Conservation (phyloP, 768 basidiomycete genomes). For the Leccinum imitatum region DNA sequence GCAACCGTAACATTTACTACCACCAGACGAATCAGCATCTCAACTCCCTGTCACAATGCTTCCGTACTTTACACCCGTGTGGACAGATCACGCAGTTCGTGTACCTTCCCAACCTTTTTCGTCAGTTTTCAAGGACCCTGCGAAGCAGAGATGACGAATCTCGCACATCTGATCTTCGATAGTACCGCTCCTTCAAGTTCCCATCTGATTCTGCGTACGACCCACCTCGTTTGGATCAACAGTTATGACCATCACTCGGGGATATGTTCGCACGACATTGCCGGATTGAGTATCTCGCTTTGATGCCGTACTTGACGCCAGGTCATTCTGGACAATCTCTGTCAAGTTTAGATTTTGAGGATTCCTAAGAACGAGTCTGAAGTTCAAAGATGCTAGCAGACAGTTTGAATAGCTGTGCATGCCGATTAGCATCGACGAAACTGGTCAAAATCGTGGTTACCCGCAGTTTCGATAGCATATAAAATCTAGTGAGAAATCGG, state of each 20-base stretch:
- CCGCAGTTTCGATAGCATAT: constrained; percentile 7
- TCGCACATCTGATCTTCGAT: too few species aligned
- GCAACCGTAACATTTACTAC: too few species aligned
- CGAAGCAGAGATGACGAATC: not conserved
- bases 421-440: not conserved
- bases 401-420: constrained; percentile 14
- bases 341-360: not conserved
- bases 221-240: not conserved
- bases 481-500: not conserved
- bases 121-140: too few species aligned
- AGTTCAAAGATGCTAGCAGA: constrained; percentile 8
- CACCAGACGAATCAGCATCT: too few species aligned
- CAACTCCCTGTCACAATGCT: not conserved
- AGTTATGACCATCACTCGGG: not conserved
- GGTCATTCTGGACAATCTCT: not conserved
- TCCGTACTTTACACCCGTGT: not conserved
- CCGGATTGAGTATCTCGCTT: not conserved
- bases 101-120: not conserved
- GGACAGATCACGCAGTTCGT: not conserved
- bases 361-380: not conserved
- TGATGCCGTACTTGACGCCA: not conserved
- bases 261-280: not conserved
- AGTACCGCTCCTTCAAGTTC: not conserved
- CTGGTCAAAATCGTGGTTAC: not conserved
- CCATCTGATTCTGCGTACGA: not conserved